Evolutionary conservation across 257 asterid genomes (phyloP), one percentile per base, ranked within the genome.

Genomic region (Solanum boliviense): DNA sequence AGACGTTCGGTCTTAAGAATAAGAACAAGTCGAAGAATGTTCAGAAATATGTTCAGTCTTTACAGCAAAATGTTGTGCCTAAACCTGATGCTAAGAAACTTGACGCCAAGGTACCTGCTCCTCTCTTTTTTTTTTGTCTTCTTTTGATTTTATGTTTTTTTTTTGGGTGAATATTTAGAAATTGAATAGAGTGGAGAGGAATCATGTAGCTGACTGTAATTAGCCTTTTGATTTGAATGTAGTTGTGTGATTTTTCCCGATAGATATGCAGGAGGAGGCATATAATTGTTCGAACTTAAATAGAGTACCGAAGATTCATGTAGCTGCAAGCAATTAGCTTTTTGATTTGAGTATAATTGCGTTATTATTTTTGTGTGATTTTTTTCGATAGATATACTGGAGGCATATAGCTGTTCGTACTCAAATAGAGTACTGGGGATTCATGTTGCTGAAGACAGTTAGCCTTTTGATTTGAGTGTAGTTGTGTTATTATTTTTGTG

Each of bases 1-100:
- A 97, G 91, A 97, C 99, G 5, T 97, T 97, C 89, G 99, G 99
- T 88, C 94, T 97, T 88, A 97, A 97, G 96, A 97, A 97, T 75
- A 97, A 97, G 85, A 97, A 94, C 90, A 97, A 97, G 95, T 94
- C 98, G 73, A 96, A 97, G 87, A 93, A 91, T 90, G 99, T 97
- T 13, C 99, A 97, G 95, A 97, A 97, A 90, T 97, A 97, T 85
- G 99, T 97, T 6, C 98, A 97, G 75, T 92, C 98, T 36, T 93
- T 97, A 89, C 82, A 94, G 87, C 98, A 94, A 86, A 87, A 93
- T 88, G 98, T 89, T n/a, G 95, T 93, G 91, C 99, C 98, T 62
- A 96, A 90, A 86, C 90, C 94, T 60, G 99, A 97, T 87, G 68
- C 96, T 16, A 81, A 84, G 89, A 96, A 95, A 83, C 13, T 90